Evolutionary conservation across 768 basidiomycete species (phyloP).

Genomic region (Termitomyces heimii): DNA sequence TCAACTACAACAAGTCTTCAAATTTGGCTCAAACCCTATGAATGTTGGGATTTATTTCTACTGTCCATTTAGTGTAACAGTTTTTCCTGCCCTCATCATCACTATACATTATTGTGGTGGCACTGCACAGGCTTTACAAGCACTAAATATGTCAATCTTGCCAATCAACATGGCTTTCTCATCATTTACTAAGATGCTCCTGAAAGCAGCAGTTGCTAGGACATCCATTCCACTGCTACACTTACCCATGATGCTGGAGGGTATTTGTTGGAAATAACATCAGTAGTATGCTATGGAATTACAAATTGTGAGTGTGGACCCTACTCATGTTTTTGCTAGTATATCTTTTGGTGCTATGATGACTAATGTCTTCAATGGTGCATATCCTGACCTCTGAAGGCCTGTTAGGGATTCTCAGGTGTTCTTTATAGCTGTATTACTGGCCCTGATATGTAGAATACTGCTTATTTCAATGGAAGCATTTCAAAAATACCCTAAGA

Average conservation of each 20-base stretch:
- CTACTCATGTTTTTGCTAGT: slow-evolving; percentile 42
- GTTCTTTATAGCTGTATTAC: slow-evolving; percentile 51
- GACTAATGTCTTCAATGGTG: slow-evolving; percentile 49
- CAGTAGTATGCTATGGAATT: slow-evolving; percentile 41
- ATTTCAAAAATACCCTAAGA: slow-evolving; percentile 36
- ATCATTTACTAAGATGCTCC: slow-evolving; percentile 45
- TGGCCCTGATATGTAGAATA: slow-evolving; percentile 42
- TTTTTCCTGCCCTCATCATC: slow-evolving; percentile 40
- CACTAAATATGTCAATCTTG: slow-evolving; percentile 43
- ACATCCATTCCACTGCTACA: slow-evolving; percentile 42
- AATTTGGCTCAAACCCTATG: slow-evolving; percentile 51
- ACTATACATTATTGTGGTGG: slow-evolving; percentile 50
- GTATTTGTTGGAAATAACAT: slow-evolving; percentile 46
- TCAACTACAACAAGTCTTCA: slow-evolving; percentile 34
- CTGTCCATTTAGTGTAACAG: slow-evolving; percentile 28
- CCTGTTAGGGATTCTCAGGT: slow-evolving; percentile 44
- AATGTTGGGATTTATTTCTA: slow-evolving; percentile 43
- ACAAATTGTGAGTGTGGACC: slow-evolving; percentile 38
- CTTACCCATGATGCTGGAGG: slow-evolving; percentile 53
- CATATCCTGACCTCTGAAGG: slow-evolving; percentile 48
- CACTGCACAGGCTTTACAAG: slow-evolving; percentile 45
- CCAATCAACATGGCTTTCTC: slow-evolving; percentile 44
- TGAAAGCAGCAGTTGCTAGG: slow-evolving; percentile 42
- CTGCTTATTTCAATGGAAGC: slow-evolving; percentile 36
- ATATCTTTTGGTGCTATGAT: slow-evolving; percentile 54